These are phyloP conservation scores for Sclerotiophoma versabilis DNA, from an alignment of 2,329 filamentous ascomycete genomes.

Conservation along the genomic window DNA sequence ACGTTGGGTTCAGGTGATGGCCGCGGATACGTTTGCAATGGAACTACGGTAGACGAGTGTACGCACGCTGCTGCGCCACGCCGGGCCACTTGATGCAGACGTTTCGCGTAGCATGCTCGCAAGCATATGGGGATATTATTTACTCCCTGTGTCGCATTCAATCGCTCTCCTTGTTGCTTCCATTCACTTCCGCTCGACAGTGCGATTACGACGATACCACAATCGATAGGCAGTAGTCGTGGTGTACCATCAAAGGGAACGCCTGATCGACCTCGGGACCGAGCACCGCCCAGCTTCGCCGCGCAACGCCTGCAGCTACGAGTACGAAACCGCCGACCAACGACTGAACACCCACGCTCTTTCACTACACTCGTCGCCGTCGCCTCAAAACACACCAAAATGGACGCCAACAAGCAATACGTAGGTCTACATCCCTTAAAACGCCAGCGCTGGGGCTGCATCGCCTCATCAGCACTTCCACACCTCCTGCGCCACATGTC, in stretches of 20 bases:
- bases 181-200: neutral
- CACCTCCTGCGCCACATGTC: conserved; percentile 13
- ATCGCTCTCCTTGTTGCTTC: neutral
- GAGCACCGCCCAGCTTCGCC: conserved; percentile 30
- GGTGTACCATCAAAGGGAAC: neutral
- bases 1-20: too few relatives aligned
- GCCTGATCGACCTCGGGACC: conserved; percentile 8
- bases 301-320: conserved; percentile 22
- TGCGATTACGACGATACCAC: neutral
- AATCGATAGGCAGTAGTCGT: neutral
- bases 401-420: conserved; percentile 34
- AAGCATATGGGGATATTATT: neutral
- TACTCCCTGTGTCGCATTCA: neutral
- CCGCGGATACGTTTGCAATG: neutral
- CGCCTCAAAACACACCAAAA: neutral
- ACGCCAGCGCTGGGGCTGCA: neutral
- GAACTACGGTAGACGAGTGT: too few relatives aligned
- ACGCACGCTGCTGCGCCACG: too few relatives aligned
- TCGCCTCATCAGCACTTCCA: neutral
- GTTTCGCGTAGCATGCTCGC: conserved; percentile 11
- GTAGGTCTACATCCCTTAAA: conserved; percentile 27
- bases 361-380: conserved; percentile 11
- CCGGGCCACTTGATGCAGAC: too few relatives aligned
- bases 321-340: conserved; percentile 11
- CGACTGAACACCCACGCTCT: conserved; percentile 13